phyloP scores from a whole-genome alignment of 306 rosid species.

The Abrus pulchellus region DNA sequence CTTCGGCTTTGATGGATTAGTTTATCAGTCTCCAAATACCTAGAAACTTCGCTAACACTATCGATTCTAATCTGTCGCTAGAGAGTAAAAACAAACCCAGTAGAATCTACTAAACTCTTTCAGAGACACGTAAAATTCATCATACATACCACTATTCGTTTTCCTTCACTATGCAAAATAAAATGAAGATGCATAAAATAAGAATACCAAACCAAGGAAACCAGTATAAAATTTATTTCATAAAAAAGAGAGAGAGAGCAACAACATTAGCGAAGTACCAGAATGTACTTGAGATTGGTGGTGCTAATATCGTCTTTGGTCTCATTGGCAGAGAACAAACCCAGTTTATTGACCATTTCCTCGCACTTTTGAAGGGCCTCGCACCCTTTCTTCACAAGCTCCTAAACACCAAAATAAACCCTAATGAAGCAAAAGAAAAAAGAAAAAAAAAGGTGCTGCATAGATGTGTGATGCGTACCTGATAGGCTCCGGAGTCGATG shows the following conservation, averaged over 20 bases:
- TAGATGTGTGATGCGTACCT: conserved; percentile 52
- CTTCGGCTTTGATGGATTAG: not conserved
- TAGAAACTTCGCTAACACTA: not conserved
- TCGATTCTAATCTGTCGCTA: not conserved
- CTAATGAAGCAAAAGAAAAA: not conserved
- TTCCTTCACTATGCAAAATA: not conserved
- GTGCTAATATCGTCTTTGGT: conserved; percentile 94
- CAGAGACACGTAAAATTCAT: not conserved
- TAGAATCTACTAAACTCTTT: not conserved
- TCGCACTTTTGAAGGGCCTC: conserved; percentile 74
- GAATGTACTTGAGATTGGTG: conserved; percentile 76
- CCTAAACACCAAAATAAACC: conserved; percentile 52
- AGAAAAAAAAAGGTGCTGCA: not conserved
- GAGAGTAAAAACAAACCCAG: not conserved
- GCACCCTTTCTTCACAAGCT: conserved; percentile 73
- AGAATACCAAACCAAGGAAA: not conserved
- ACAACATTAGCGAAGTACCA: conserved; percentile 58
- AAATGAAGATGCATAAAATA: not conserved
- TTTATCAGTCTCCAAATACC: not conserved
- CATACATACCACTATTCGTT: not conserved
- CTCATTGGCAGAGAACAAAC: conserved; percentile 88
- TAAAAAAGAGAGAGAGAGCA: not conserved
- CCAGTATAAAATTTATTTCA: not conserved
- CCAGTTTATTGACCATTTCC: conserved; percentile 82
- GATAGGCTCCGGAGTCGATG: conserved; percentile 75